Percentiles rank a stretch among this genome's conserved stretches.
phyloP scores from a whole-genome alignment of 441 rosid species.

The Populus hybrid region DNA sequence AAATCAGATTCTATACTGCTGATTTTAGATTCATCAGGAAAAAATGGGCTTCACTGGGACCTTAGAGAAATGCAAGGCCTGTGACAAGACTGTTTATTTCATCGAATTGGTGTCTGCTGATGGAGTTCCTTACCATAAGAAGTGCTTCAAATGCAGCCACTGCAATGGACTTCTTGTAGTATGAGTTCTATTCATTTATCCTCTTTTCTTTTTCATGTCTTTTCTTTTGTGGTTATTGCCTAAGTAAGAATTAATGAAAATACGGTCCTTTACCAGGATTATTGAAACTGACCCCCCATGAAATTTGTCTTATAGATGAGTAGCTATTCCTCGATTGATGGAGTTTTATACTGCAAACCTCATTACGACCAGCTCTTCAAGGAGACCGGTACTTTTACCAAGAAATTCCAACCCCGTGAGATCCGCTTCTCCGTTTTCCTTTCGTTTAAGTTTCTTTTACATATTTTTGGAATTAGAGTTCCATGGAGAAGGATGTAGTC shows the following conservation, averaged over 20 bases:
- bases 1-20: not conserved
- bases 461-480: not conserved
- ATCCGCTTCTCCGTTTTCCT: not conserved
- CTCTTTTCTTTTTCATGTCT: not conserved
- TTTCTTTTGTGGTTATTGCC: not conserved
- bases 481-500: not conserved
- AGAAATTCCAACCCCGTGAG: constrained; percentile 66
- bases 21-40: not conserved
- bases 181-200: not conserved
- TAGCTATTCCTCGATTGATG: constrained; percentile 90
- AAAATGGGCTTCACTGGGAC: constrained; percentile 44
- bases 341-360: constrained; percentile 77
- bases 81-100: constrained; percentile 52
- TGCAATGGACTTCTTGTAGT: constrained; percentile 62
- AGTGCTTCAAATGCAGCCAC: constrained; percentile 61
- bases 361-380: constrained; percentile 90
- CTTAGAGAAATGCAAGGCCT: constrained; percentile 57
- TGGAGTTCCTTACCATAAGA: constrained; percentile 53
- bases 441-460: not conserved
- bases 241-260: not conserved
- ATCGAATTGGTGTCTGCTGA: constrained; percentile 48
- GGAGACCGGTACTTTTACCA: constrained; percentile 82
- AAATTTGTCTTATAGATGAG: constrained; percentile 49
- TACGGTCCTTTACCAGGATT: not conserved
- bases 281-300: not conserved